Percentiles rank a stretch among this genome's conserved stretches.
These are phyloP conservation scores for Tephrocybe sp. DNA, from an alignment of 768 basidiomycete species.

Conservation along the genomic window DNA sequence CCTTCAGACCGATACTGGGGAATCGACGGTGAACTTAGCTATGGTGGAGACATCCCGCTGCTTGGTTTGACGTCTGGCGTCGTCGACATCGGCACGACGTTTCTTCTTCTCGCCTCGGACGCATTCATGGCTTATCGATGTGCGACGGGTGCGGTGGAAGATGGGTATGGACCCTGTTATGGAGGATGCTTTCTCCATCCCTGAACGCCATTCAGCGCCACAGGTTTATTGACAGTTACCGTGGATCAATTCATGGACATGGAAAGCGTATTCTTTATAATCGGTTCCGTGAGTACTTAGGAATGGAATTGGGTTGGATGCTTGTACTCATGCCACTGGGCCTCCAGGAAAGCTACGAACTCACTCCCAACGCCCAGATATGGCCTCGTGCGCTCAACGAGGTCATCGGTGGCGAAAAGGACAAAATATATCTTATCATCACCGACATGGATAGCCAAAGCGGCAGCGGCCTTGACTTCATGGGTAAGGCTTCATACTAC, in stretches of 20 bases:
- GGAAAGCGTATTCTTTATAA: conserved; percentile 50
- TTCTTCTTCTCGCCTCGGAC: conserved; percentile 51
- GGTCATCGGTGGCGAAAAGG: conserved; percentile 48
- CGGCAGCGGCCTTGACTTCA: conserved; percentile 63
- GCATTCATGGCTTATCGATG: conserved; percentile 54
- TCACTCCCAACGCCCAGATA: conserved; percentile 66
- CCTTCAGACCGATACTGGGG: conserved; percentile 51
- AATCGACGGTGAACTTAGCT: conserved; percentile 46
- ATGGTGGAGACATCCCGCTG: conserved; percentile 29
- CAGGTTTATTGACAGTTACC: conserved; percentile 55
- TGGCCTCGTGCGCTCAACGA: conserved; percentile 63
- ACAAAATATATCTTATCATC: conserved; percentile 55
- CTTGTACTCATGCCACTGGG: background rate
- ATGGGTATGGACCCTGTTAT: conserved; percentile 34
- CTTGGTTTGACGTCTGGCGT: conserved; percentile 44
- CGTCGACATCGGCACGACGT: conserved; percentile 11
- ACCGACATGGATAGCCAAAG: conserved; percentile 47
- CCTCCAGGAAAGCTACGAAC: conserved; percentile 43
- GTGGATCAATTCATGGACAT: conserved; percentile 44
- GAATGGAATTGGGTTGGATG: background rate
- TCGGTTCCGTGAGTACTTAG: conserved; percentile 35
- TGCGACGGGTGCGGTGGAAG: conserved; percentile 50
- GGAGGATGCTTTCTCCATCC: background rate
- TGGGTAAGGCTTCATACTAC: conserved; percentile 37
- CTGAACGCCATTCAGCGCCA: conserved; percentile 29